Percentiles rank a stretch among this genome's conserved stretches.
Evolutionary conservation across 2,329 filamentous ascomycete species (phyloP).

Genomic region (Penicillium sclerotigenum): DNA sequence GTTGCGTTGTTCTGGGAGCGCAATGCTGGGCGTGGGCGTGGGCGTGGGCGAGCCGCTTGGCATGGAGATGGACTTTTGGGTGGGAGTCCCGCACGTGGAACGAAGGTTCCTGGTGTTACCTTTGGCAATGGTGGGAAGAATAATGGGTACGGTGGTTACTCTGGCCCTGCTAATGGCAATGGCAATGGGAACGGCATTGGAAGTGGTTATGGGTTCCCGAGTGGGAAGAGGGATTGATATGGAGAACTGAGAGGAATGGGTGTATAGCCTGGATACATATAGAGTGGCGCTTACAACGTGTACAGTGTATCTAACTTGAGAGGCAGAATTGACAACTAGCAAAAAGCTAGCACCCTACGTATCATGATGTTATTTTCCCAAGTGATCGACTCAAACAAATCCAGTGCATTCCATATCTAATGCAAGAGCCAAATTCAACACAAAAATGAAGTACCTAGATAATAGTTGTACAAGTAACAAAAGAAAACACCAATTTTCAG

Average conservation of each 20-base stretch:
- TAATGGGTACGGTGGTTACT: slow-evolving; percentile 57
- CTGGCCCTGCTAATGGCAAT: slow-evolving; percentile 37
- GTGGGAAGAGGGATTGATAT: slow-evolving; percentile 43
- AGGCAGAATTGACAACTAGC: not conserved
- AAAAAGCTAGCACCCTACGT: not conserved
- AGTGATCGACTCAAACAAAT: slow-evolving; percentile 13
- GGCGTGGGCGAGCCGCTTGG: slow-evolving; percentile 27
- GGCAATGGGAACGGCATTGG: slow-evolving; percentile 15
- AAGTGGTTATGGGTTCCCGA: slow-evolving; percentile 37
- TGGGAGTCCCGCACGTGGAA: slow-evolving; percentile 40
- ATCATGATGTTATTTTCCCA: not conserved
- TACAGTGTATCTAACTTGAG: slow-evolving; percentile 11
- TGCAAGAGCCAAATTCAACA: slow-evolving; percentile 14
- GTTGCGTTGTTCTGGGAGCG: slow-evolving; percentile 40
- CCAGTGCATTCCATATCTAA: slow-evolving; percentile 24
- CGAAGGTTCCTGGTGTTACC: slow-evolving; percentile 50
- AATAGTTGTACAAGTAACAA: slow-evolving; percentile 20
- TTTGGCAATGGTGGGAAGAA: slow-evolving; percentile 53
- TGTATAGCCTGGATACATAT: slow-evolving; percentile 9
- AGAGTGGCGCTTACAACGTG: slow-evolving; percentile 1
- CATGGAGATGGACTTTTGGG: slow-evolving; percentile 49
- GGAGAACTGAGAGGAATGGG: not conserved
- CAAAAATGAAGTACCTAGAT: slow-evolving; percentile 14
- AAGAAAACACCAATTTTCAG: slow-evolving; percentile 8
- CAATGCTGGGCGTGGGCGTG: slow-evolving; percentile 22